Base-by-base conservation (phyloP, 163 green algal species). In the Scenedesmus sp. region DNA sequence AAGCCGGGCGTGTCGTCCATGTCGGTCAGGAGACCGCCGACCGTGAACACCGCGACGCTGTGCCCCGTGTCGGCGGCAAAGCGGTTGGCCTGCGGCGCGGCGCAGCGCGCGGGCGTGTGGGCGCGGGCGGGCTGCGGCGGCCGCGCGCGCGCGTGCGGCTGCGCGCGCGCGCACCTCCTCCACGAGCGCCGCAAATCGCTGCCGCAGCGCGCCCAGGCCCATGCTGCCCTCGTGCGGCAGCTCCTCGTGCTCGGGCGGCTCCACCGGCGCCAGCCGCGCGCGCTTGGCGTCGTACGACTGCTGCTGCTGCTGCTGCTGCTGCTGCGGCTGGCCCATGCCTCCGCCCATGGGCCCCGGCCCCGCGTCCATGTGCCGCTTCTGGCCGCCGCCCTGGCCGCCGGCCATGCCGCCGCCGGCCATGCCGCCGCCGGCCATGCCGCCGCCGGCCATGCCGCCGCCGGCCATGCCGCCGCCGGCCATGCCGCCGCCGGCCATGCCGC, bases 31-130 rank as follows among this genome's bases (percentile, higher is more conserved):
- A 69, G 0, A 22, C 42, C 71, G 1, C 45, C 69, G 6, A 81
- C 53, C 17, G 70, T 47, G 62, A 81, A 75, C 15, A 84, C 54
- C 1, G 70, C 67, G 4, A 77, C 51, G 29, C 45, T 74, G 24
- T 77, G 60, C 29, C 69, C 69, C 15, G 75, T 82, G 51, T 82
- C 75, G 47, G 36, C 36, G 0, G 75, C 75, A 63, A 82, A 82
- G 51, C 62, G 39, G 75, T 75, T 76, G 75, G 51, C 53, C 75
- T 82, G 75, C 7, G 15, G 13, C 15, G 17, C 18, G 14, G 31
- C 20, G 58, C 6, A 29, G 36, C 13, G 56, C 13, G 31, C 2
- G 31, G n/a, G 58, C 26, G 58, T 5, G 14, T 48, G 31, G 4
- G 15, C 4, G 28, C 29, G 28, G 2, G 15, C 26, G 29, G 5